These are phyloP conservation scores for Kodamaea fungicola DNA, from an alignment of 1,139 yeast species.

Conservation along the genomic window DNA sequence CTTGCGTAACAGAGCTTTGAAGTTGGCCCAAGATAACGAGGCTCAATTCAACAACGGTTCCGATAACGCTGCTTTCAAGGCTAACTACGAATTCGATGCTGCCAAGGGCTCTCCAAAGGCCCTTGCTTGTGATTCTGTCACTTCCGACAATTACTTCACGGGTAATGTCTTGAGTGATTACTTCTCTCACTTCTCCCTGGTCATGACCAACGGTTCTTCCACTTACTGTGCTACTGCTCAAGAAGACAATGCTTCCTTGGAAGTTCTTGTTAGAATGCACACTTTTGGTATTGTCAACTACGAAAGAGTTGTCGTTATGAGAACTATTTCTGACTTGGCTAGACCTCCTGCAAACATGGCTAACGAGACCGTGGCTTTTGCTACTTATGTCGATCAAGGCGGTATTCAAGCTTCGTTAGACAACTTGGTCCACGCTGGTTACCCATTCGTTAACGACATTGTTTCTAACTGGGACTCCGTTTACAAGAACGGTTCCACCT, in stretches of 20 bases:
- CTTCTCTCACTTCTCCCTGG: constrained; percentile 43
- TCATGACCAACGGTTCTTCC: constrained; percentile 59
- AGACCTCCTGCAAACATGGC: constrained; percentile 49
- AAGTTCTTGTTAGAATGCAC: constrained; percentile 55
- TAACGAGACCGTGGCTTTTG: constrained; percentile 46
- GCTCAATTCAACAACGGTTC: constrained; percentile 48
- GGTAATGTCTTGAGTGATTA: constrained; percentile 52
- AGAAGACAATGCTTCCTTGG: constrained; percentile 67
- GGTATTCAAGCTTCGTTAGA: constrained; percentile 48
- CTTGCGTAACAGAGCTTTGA: constrained; percentile 56
- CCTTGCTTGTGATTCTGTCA: constrained; percentile 56
- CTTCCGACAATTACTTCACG: constrained; percentile 60
- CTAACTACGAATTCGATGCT: constrained; percentile 44
- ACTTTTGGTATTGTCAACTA: constrained; percentile 54
- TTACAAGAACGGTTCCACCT: constrained; percentile 30
- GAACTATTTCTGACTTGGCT: constrained; percentile 63
- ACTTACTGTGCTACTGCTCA: constrained; percentile 62
- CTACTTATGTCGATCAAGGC: constrained; percentile 49
- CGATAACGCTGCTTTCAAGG: constrained; percentile 44
- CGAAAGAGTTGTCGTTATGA: constrained; percentile 56
- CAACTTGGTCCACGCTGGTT: constrained; percentile 54
- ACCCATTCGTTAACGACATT: constrained; percentile 54
- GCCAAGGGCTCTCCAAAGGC: constrained; percentile 49
- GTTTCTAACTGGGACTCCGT: constrained; percentile 49
- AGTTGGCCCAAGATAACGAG: constrained; percentile 38